Base-by-base conservation (phyloP, 805 yeast genomes). In the Candida endomychidarum region DNA sequence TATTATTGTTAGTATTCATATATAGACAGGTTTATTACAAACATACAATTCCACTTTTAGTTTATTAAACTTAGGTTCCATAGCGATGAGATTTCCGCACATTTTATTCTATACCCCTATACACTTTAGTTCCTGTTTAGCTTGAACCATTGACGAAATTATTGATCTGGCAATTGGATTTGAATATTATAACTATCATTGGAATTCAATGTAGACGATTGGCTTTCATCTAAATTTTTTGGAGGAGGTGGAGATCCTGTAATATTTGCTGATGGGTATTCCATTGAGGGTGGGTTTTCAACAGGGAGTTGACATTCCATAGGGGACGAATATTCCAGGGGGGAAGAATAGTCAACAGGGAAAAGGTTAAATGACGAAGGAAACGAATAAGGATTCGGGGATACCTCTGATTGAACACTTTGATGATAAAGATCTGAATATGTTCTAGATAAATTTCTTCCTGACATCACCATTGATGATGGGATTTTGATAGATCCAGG, bases 171-270 rank as follows among this genome's bases (percentile, higher is more conserved):
- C 49, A 37, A 54, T 46, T 61, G 61, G 41, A 61, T 61, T 42
- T 56, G 63, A 19, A 62, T 59, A 35, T 54, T 59, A 44, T 48
- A 54, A 36, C 51, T 44, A 22, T 47, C 50, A 16, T 25, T 35
- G 3, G 63, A 50, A 33, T 56, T 45, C 18, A 42, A 49, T 8
- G 44, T 35, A 5, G 55, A 48, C 5, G 52, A 40, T 24, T 34
- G 50, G 16, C 53, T 49, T 20, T 42, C 38, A 28, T 51, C 52
- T 21, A 8, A 8, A 8, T 23, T 23, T 23, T 6, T 23, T 11
- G 10, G 8, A 11, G 10, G 10, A 4, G 26, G 26, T 16, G 16
- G 8, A 16, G 30, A 14, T 7, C 15, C 28, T 25, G 28, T 17
- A 27, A 6, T 12, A n/a, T n/a, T n/a, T n/a, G n/a, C n/a, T n/a